phyloP scores from a whole-genome alignment of 2,329 filamentous ascomycete species.

The Cercospora citrullina region DNA sequence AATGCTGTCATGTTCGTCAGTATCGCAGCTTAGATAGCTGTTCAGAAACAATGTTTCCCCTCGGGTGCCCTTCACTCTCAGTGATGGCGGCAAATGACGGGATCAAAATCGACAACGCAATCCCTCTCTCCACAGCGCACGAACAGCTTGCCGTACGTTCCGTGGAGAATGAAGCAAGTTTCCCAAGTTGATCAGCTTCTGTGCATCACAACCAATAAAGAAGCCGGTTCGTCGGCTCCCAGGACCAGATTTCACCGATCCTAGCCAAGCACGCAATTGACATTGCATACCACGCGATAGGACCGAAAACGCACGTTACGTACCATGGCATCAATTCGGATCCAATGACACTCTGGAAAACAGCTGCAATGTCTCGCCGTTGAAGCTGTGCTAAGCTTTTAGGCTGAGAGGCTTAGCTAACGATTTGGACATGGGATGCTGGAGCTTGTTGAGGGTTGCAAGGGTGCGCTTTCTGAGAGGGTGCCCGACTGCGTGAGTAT shows the following conservation, averaged over 20 bases:
- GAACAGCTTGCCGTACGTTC: neutral
- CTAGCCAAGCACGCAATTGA: neutral
- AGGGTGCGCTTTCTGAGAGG: too few species aligned
- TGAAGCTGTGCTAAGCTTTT: neutral
- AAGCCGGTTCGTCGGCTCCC: too few species aligned
- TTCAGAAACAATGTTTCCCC: neutral
- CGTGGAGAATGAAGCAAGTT: neutral
- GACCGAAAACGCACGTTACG: neutral
- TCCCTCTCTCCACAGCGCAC: neutral
- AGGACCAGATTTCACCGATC: neutral
- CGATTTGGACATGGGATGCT: neutral
- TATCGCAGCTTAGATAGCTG: neutral
- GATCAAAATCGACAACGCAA: neutral
- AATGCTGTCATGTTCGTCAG: neutral
- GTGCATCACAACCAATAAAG: neutral
- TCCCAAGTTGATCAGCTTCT: neutral
- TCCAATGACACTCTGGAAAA: too few species aligned
- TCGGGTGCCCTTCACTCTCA: neutral
- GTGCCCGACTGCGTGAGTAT: neutral
- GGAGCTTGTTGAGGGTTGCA: neutral
- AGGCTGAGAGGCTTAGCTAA: neutral
- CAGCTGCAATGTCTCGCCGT: neutral
- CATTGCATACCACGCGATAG: neutral
- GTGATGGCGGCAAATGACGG: neutral
- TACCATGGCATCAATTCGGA: neutral